Evolutionary conservation across 116 monocot species (phyloP), one percentile per base, ranked within the genome.

Genomic region (Thalassia testudinum): DNA sequence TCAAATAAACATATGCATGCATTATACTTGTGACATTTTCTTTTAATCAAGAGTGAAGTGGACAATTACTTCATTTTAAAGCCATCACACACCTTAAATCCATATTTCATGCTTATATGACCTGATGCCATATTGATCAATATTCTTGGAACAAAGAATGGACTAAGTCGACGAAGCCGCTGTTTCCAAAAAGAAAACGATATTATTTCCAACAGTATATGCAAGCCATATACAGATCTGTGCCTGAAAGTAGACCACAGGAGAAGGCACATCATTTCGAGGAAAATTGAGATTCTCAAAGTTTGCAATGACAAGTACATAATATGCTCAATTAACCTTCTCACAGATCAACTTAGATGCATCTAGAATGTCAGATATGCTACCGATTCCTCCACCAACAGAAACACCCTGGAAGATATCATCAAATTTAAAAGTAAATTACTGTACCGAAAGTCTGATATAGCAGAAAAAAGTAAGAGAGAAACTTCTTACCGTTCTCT

Each of bases 91-190:
- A 84, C 93, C 81, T 77, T 87, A 52, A 95, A 95, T 27, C 95
- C 95, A 79, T 95, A 95, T 70, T 81, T 95, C 70, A 95, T 95
- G 85, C 95, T 88, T 21, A 95, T 81, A 66, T 95, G 95, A 24
- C 95, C 95, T 15, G 95, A 78, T 56, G 95, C 88, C 95, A 95
- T 88, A 72, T 95, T 95, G 62, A 95, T 78, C 68, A 95, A 60
- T 72, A 95, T 95, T 38, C 79, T 68, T 24, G 95, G 88, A 52
- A 88, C 67, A 55, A 95, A 95, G 66, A 69, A 95, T 47, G 95
- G 88, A 55, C 95, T 88, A 30, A 95, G 78, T 27, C 79, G 74
- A 30, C 85, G 85, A 29, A 95, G 27, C 48, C 53, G 81, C 88
- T 95, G 78, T 69, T 49, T 47, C n/a, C 50, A 26, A 43, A 59